Conservation (phyloP, 495 filamentous ascomycete genomes). For the Xylaria bambusicola region DNA sequence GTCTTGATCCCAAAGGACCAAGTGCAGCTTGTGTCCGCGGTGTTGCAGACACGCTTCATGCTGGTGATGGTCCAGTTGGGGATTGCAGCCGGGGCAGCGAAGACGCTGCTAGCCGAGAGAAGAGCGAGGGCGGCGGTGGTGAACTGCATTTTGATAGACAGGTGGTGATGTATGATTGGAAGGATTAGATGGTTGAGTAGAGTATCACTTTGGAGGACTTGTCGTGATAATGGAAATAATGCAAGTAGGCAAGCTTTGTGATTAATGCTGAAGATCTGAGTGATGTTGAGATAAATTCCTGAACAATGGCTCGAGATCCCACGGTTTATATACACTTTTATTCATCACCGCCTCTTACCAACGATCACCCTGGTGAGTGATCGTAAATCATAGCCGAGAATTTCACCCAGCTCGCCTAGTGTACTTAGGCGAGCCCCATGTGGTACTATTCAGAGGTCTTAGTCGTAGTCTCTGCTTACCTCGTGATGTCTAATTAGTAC, state of each 20-base stretch:
- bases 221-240: too few species aligned
- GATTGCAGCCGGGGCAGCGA: conserved; percentile 35
- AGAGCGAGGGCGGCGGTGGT: conserved; percentile 34
- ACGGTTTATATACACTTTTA: conserved; percentile 12
- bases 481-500: conserved; percentile 20
- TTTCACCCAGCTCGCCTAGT: neutral
- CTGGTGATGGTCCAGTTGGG: conserved; percentile 41
- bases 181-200: too few species aligned
- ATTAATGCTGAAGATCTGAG: conserved; percentile 6
- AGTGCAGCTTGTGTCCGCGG: conserved; percentile 41
- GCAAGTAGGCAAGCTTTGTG: neutral
- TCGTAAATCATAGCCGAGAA: too few species aligned
- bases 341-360: neutral
- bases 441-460: conserved; percentile 9
- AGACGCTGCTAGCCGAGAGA: conserved; percentile 38
- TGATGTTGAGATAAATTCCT: conserved; percentile 7
- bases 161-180: conserved; percentile 14
- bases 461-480: conserved; percentile 17
- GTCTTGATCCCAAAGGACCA: conserved; percentile 47
- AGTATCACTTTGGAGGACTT: too few species aligned
- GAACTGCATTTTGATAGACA: conserved; percentile 45
- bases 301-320: neutral
- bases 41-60: conserved; percentile 46
- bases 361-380: too few species aligned
- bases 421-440: neutral